Evolutionary conservation across 2,329 filamentous ascomycete genomes (phyloP).

Genomic region (Scleromitrula shiraiana): DNA sequence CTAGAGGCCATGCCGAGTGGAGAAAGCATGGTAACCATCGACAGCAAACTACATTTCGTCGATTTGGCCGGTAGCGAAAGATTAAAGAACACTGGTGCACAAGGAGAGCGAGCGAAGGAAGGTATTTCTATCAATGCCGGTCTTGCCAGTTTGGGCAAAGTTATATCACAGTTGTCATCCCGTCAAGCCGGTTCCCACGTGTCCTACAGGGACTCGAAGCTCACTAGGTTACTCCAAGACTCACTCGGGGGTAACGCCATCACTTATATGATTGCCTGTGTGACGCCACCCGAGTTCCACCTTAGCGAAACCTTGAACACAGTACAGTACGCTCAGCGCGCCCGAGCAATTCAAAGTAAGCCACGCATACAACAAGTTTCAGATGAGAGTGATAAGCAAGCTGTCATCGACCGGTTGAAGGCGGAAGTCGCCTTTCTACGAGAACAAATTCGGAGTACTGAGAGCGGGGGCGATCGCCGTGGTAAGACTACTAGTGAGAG

Average conservation of each 20-base stretch:
- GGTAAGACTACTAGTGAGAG: constrained; percentile 56
- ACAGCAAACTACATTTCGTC: constrained; percentile 98
- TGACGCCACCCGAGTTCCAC: constrained; percentile 94
- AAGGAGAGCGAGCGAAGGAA: constrained; percentile 88
- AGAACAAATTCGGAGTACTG: constrained; percentile 84
- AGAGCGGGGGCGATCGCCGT: constrained; percentile 50
- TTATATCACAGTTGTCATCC: constrained; percentile 95
- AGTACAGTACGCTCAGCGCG: constrained; percentile 92
- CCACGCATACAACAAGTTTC: constrained; percentile 85
- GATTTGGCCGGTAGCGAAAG: constrained; percentile 95
- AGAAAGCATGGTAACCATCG: constrained; percentile 69
- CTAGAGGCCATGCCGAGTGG: constrained; percentile 68
- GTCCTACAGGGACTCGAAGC: constrained; percentile 95
- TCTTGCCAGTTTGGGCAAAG: constrained; percentile 88
- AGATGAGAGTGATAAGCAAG: constrained; percentile 90
- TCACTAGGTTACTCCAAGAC: constrained; percentile 91
- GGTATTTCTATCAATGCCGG: constrained; percentile 98
- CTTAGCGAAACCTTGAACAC: constrained; percentile 96
- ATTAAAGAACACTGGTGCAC: constrained; percentile 92
- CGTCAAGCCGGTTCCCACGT: constrained; percentile 82
- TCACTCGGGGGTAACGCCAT: constrained; percentile 95
- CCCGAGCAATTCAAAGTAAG: constrained; percentile 94
- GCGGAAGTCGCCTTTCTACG: constrained; percentile 89
- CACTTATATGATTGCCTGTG: constrained; percentile 99
- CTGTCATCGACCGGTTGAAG: constrained; percentile 84